Conservation (phyloP, 306 rosid species). For the Macrotyloma uniflorum region DNA sequence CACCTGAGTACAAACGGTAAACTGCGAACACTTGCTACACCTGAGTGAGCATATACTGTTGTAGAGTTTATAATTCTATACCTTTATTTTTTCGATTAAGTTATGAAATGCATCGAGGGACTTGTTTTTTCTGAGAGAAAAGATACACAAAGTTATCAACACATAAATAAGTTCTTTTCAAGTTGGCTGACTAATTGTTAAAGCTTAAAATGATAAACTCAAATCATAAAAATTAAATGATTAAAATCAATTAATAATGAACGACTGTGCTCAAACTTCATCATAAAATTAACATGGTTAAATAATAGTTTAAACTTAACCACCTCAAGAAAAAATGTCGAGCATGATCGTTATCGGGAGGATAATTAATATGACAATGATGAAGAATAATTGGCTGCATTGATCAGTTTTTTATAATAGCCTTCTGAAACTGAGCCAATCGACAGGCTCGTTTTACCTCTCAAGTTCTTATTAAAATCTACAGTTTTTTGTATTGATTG, state of each 20-base stretch:
- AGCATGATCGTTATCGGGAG: neutral
- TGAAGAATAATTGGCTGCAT: conserved; percentile 12
- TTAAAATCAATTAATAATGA: neutral
- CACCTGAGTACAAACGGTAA: conserved; percentile 88
- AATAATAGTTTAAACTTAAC: neutral
- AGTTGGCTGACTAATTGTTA: neutral
- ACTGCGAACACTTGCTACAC: neutral
- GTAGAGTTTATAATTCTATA: neutral
- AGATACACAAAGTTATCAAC: neutral
- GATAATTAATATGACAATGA: neutral
- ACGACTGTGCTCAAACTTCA: neutral
- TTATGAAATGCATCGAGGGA: neutral
- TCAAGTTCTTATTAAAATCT: neutral
- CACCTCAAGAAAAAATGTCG: neutral
- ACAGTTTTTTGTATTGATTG: neutral
- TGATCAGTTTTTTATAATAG: neutral
- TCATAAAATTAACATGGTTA: neutral
- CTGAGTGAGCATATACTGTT: neutral
- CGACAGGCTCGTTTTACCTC: conserved; percentile 1
- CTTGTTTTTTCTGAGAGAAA: neutral
- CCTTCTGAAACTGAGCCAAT: neutral
- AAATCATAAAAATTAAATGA: neutral
- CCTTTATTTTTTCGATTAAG: neutral
- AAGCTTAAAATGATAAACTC: neutral
- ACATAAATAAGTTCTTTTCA: neutral